These are phyloP conservation scores for Butyriboletus loyo DNA, from an alignment of 768 basidiomycete genomes.

Conservation along the genomic window DNA sequence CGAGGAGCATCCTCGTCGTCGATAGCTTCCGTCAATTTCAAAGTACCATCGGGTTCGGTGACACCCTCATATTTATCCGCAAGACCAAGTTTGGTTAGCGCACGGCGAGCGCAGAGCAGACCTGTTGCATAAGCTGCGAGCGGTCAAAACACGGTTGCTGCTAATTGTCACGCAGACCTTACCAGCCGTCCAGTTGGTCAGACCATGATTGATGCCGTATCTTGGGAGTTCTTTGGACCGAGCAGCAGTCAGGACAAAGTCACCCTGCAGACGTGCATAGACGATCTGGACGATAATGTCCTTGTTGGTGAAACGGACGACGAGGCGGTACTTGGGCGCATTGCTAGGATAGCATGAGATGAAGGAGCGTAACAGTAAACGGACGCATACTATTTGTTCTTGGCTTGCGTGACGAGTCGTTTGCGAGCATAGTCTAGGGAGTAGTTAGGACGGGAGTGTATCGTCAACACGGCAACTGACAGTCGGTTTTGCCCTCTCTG, in stretches of 20 bases:
- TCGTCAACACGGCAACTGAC: slow-evolving; percentile 41
- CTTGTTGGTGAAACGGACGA: slow-evolving; percentile 98
- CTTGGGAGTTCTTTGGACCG: slow-evolving; percentile 87
- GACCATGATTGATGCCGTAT: slow-evolving; percentile 97
- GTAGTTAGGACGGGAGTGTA: slow-evolving; percentile 6
- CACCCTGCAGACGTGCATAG: slow-evolving; percentile 97
- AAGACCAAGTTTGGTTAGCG: slow-evolving; percentile 90
- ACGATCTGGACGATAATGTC: slow-evolving; percentile 93
- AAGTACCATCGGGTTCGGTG: slow-evolving; percentile 83
- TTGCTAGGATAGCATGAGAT: slow-evolving; percentile 50
- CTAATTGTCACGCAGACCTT: slow-evolving; percentile 14
- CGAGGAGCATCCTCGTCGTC: slow-evolving; percentile 92
- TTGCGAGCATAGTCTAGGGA: slow-evolving; percentile 91
- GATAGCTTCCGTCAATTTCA: slow-evolving; percentile 78
- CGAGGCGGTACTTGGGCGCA: slow-evolving; percentile 96
- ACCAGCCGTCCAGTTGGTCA: slow-evolving; percentile 99
- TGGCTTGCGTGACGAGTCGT: slow-evolving; percentile 94
- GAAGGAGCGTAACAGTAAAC: neutral
- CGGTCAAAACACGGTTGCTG: neutral
- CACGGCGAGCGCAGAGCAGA: slow-evolving; percentile 91
- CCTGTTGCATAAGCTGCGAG: slow-evolving; percentile 90
- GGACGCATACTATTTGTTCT: slow-evolving; percentile 90
- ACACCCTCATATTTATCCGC: slow-evolving; percentile 98
- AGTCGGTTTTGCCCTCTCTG: slow-evolving; percentile 99
- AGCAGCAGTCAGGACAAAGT: slow-evolving; percentile 88